Base-by-base conservation (phyloP, 2,329 filamentous ascomycete species). In the Camillea tinctor region DNA sequence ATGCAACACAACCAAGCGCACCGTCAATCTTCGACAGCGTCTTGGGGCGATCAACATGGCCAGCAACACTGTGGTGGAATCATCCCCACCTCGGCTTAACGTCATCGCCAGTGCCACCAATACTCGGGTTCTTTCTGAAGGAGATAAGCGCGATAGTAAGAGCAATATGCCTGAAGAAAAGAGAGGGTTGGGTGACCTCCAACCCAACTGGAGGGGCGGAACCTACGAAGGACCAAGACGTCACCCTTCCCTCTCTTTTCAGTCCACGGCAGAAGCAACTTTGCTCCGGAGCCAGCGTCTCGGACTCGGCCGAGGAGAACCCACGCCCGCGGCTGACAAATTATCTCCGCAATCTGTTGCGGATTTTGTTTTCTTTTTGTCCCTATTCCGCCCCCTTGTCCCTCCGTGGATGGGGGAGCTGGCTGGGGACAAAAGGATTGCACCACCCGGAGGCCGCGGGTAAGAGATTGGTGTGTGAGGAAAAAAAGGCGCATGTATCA, bases 61-160 rank as follows among this genome's bases (percentile, higher is more conserved):
- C 49, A 55, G 30, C 36, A 50, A 50, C 24, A 51, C 13, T 51
- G 36, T 4, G 36, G 36, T 44, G 36, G 40, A 36, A 26, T 50
- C 17, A 49, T 17, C 5, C 36, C 17, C 36, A n/a, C 36, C 17
- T 44, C 26, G 36, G 36, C 36, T 44, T 6, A 17, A 44, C 5
- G 36, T 11, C 5, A 15, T 61, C 56, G 68, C 64, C 54, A 59
- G 68, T 70, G 67, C 68, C 68, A 66, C 68, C 69, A 69, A 66
- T 53, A 65, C 72, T 73, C 74, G 76, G 76, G 70, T 76, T 75
- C 75, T 80, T 80, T 82, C 80, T 82, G 80, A 82, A 82, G 79
- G 80, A 79, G 81, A 82, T 71, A 84, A 82, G 79, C 80, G 81
- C 78, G 81, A 82, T 83, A 83, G 79, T 81, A 81, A 81, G 79